Conservation (phyloP, 1,284 basidiomycete genomes). For the Sporisorium sorghi region DNA sequence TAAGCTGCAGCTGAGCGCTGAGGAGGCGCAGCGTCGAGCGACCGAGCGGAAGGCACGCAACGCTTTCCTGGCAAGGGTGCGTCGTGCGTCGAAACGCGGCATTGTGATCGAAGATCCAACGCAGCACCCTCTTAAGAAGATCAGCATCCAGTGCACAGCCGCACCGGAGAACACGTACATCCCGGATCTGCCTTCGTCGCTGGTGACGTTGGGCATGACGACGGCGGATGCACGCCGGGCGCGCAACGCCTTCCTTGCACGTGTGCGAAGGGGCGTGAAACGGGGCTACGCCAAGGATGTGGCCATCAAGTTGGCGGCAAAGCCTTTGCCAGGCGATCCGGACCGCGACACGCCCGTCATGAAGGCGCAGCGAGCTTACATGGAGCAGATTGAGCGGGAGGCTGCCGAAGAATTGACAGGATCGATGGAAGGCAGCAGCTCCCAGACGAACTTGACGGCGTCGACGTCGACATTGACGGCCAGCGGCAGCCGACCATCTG, state of each 20-base stretch:
- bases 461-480: neutral
- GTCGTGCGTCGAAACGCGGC: conserved; percentile 51
- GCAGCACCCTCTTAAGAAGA: conserved; percentile 49
- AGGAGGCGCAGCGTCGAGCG: conserved; percentile 33
- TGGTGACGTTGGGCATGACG: conserved; percentile 49
- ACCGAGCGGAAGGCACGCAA: conserved; percentile 39
- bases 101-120: conserved; percentile 43
- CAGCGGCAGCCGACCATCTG: neutral
- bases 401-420: conserved; percentile 27
- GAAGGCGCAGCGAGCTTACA: conserved; percentile 42
- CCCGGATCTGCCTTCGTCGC: conserved; percentile 53
- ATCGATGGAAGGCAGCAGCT: neutral
- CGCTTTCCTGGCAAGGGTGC: conserved; percentile 50
- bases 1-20: conserved; percentile 31
- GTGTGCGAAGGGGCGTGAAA: conserved; percentile 50
- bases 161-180: conserved; percentile 53
- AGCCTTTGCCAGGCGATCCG: conserved; percentile 39
- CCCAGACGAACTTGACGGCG: neutral
- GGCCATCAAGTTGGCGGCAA: conserved; percentile 51
- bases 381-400: conserved; percentile 40
- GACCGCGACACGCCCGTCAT: conserved; percentile 47
- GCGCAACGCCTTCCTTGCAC: conserved; percentile 54
- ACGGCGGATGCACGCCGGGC: conserved; percentile 51
- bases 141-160: conserved; percentile 43
- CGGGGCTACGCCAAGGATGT: conserved; percentile 40